Percentiles rank a stretch among this genome's conserved stretches.
Conservation (phyloP, 306 rosid genomes). For the Fragaria iinumae region DNA sequence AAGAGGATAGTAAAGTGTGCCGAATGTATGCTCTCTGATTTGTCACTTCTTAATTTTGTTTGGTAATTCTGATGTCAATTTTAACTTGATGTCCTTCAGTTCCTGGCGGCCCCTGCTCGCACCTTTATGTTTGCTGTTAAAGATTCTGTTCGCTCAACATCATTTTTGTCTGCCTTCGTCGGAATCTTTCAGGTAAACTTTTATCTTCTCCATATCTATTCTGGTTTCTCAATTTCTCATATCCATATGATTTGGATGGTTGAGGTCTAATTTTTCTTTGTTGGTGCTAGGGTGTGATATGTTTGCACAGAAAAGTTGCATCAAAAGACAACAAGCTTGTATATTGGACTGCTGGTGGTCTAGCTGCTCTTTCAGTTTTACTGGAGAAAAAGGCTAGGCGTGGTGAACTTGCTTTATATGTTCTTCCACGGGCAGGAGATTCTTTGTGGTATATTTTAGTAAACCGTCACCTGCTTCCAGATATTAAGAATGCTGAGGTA, state of each 20-base stretch:
- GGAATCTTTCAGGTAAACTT: conserved; percentile 80
- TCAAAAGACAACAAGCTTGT: conserved; percentile 85
- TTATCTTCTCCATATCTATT: background rate
- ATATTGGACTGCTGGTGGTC: conserved; percentile 86
- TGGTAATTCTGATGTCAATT: conserved; percentile 6
- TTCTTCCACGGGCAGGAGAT: conserved; percentile 94
- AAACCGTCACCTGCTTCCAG: conserved; percentile 86
- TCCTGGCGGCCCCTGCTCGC: conserved; percentile 74
- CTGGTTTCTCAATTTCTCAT: background rate
- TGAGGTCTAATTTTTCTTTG: conserved; percentile 25
- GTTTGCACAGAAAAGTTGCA: conserved; percentile 81
- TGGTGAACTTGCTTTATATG: conserved; percentile 92
- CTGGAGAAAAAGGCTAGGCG: conserved; percentile 92
- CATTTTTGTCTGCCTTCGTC: conserved; percentile 92
- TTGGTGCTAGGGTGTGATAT: conserved; percentile 74
- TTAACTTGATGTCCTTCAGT: conserved; percentile 46
- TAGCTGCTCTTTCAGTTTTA: conserved; percentile 80
- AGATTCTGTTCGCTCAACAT: conserved; percentile 78
- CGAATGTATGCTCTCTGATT: background rate
- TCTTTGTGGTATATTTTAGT: conserved; percentile 91
- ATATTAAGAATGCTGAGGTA: conserved; percentile 91
- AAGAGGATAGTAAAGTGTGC: background rate
- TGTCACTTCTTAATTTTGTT: background rate
- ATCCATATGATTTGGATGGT: conserved; percentile 21
- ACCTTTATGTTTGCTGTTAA: conserved; percentile 74